Percentiles rank a stretch among this genome's conserved stretches.
Conservation (phyloP, 139 green algal species). For the Haematococcus sp. region DNA sequence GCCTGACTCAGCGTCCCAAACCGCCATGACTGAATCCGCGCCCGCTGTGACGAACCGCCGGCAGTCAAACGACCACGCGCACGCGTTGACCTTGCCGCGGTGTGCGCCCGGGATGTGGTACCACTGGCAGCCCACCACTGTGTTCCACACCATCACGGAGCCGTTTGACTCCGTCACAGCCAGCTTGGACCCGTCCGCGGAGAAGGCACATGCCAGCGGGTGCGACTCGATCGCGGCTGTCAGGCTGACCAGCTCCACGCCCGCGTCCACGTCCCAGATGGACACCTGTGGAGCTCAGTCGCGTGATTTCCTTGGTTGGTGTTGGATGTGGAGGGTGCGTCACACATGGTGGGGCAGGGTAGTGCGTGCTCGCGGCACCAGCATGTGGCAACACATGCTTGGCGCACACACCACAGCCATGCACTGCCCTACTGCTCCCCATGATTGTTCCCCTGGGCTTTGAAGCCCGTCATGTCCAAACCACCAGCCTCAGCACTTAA, state of each 20-base stretch:
- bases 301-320: too few species aligned
- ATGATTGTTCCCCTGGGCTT: too few species aligned
- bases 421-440: too few species aligned
- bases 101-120: conserved; percentile 11
- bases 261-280: conserved; percentile 48
- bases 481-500: too few species aligned
- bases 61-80: conserved; percentile 41
- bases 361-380: too few species aligned
- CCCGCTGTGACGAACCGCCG: conserved; percentile 39
- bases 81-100: conserved; percentile 22
- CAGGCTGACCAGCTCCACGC: conserved; percentile 43
- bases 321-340: not conserved
- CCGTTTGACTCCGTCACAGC: conserved; percentile 44
- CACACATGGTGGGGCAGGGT: too few species aligned
- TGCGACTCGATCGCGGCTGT: conserved; percentile 39
- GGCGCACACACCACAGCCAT: too few species aligned
- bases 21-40: conserved; percentile 18
- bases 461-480: too few species aligned
- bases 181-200: conserved; percentile 45
- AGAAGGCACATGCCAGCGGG: conserved; percentile 45
- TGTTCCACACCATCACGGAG: conserved; percentile 49
- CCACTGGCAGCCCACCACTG: conserved; percentile 43
- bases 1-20: conserved; percentile 44
- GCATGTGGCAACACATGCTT: too few species aligned
- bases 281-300: conserved; percentile 30